Conservation (phyloP, 805 yeast genomes). For the Debaryomyces hansenii region DNA sequence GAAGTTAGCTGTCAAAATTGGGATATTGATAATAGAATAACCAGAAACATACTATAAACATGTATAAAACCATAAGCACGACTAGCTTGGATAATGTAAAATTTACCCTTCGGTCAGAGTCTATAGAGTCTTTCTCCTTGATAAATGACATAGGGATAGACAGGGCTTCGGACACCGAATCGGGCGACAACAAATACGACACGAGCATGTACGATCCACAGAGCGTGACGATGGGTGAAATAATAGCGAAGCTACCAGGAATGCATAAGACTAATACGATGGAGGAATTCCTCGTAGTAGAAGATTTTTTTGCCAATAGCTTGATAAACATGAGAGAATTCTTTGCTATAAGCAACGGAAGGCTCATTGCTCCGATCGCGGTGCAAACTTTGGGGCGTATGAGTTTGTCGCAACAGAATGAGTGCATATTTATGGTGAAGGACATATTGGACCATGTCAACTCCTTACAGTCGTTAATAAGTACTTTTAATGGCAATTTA, state of each 20-base stretch:
- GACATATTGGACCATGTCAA: constrained; percentile 3
- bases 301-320: constrained; percentile 8
- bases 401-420: background rate
- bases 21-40: too few relatives aligned
- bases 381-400: background rate
- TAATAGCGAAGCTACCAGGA: constrained; percentile 5
- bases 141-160: constrained; percentile 3
- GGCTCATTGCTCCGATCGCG: constrained; percentile 4
- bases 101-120: constrained; percentile 8
- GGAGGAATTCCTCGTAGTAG: constrained; percentile 6
- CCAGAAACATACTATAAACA: background rate
- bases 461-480: constrained; percentile 3
- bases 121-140: constrained; percentile 1
- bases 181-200: background rate
- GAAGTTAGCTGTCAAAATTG: too few relatives aligned
- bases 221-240: constrained; percentile 2
- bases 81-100: constrained; percentile 11
- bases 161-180: background rate
- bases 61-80: constrained; percentile 10
- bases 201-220: background rate
- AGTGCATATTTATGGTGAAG: constrained; percentile 4
- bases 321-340: constrained; percentile 5
- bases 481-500: constrained; percentile 7
- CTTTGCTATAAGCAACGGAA: constrained; percentile 1
- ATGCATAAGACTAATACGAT: constrained; percentile 3